phyloP scores from a whole-genome alignment of 345 rosid species.

The Citrus reticulata region DNA sequence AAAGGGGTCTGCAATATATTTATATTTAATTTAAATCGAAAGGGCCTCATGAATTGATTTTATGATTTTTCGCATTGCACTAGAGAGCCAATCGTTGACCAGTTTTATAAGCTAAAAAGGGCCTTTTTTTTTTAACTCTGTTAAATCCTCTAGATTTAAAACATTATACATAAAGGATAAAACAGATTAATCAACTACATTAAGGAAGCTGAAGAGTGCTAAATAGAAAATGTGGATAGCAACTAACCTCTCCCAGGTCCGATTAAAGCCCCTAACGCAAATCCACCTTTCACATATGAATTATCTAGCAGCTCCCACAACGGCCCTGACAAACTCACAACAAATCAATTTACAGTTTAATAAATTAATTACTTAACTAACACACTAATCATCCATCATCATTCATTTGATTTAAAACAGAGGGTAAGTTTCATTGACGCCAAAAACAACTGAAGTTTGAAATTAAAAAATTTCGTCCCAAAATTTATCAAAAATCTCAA shows the following conservation, averaged over 20 bases:
- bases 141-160: neutral
- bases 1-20: conserved; percentile 39
- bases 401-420: neutral
- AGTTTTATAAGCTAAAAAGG: neutral
- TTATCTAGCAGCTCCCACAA: conserved; percentile 77
- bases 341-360: conserved; percentile 7
- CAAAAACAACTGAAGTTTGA: neutral
- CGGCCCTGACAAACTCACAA: conserved; percentile 43
- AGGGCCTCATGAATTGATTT: neutral
- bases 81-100: neutral
- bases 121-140: neutral
- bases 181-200: neutral
- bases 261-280: conserved; percentile 72
- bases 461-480: neutral
- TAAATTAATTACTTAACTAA: neutral
- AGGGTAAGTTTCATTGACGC: neutral
- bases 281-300: conserved; percentile 78
- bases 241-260: conserved; percentile 96
- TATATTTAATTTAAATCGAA: conserved; percentile 6
- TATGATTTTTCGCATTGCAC: neutral
- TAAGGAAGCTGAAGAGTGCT: neutral
- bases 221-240: neutral
- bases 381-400: neutral
- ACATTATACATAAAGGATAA: neutral
- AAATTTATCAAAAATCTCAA: neutral